Percentiles rank a stretch among this genome's conserved stretches.
Evolutionary conservation across 1,284 basidiomycete species (phyloP).

Genomic region (Moesziomyces aphidis): DNA sequence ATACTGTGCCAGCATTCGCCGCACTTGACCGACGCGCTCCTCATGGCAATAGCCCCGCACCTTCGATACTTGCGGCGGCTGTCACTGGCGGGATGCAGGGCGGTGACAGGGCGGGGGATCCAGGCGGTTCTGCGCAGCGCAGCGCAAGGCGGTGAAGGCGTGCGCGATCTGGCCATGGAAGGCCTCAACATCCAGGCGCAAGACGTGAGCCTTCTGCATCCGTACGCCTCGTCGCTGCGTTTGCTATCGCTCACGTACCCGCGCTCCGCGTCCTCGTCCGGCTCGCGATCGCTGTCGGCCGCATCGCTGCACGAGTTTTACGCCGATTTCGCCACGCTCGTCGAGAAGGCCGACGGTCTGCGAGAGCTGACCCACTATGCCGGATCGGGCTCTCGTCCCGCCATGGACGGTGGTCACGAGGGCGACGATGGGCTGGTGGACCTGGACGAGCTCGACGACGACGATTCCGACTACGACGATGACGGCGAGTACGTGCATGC

Average conservation of each 20-base stretch:
- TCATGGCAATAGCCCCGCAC: constrained; percentile 43
- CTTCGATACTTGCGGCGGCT: constrained; percentile 44
- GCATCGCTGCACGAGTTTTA: constrained; percentile 43
- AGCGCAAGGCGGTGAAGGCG: constrained; percentile 3
- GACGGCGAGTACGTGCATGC: constrained; percentile 24
- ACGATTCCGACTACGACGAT: constrained; percentile 36
- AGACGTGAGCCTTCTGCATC: constrained; percentile 28
- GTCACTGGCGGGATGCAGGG: constrained; percentile 59
- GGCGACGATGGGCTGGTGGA: constrained; percentile 35
- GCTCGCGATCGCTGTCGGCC: constrained; percentile 30
- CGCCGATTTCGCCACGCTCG: constrained; percentile 31
- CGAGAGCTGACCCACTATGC: constrained; percentile 55
- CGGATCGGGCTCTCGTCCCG: constrained; percentile 35
- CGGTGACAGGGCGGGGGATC: constrained; percentile 53
- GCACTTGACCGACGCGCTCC: constrained; percentile 47
- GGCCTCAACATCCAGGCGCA: constrained; percentile 46
- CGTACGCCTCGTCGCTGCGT: constrained; percentile 21
- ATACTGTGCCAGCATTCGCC: constrained; percentile 54
- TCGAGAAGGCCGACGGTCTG: constrained; percentile 30
- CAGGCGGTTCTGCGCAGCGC: constrained; percentile 37
- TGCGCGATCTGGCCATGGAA: constrained; percentile 59
- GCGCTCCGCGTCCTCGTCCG: constrained; percentile 28
- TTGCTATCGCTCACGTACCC: constrained; percentile 58
- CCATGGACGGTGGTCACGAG: constrained; percentile 43
- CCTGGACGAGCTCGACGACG: constrained; percentile 39